phyloP scores from a whole-genome alignment of 2,329 filamentous ascomycete species.

The Aureobasidium subglaciale region DNA sequence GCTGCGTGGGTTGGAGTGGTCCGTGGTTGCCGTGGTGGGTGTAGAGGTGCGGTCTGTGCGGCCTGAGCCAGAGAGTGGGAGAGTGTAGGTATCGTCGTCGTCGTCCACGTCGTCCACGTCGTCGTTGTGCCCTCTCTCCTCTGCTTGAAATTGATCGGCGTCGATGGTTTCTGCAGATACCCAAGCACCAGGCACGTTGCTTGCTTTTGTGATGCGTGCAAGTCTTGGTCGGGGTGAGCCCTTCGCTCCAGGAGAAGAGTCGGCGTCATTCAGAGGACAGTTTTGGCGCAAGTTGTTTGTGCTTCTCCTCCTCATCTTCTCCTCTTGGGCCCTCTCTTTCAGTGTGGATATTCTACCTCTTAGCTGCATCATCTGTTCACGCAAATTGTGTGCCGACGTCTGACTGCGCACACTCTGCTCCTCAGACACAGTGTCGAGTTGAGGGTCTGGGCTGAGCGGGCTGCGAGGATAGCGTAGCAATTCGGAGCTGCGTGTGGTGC shows the following conservation, averaged over 20 bases:
- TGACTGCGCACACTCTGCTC: constrained; percentile 20
- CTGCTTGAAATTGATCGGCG: not conserved
- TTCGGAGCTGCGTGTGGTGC: constrained; percentile 33
- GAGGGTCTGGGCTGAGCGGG: constrained; percentile 31
- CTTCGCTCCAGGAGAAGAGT: not conserved
- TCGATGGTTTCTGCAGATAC: constrained; percentile 4
- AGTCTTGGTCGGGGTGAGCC: constrained; percentile 35
- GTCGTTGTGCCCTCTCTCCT: no score
- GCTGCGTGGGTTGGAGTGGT: constrained; percentile 21
- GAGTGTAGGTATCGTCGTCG: not conserved
- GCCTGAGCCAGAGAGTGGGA: not conserved
- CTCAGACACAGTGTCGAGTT: constrained; percentile 37
- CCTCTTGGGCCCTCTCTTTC: constrained; percentile 69
- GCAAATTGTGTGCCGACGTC: constrained; percentile 54
- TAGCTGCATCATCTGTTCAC: constrained; percentile 77
- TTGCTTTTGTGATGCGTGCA: not conserved
- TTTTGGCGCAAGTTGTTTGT: constrained; percentile 62
- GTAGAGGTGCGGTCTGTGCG: constrained; percentile 8
- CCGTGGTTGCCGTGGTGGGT: not conserved
- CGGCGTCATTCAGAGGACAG: constrained; percentile 70
- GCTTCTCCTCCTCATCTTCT: constrained; percentile 70
- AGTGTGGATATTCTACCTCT: constrained; percentile 78
- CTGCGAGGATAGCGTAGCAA: constrained; percentile 27
- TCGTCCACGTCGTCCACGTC: not conserved
- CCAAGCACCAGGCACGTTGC: constrained; percentile 2